Conservation (phyloP, 73 alveolate genomes). For the Paraurostyla sp. region DNA sequence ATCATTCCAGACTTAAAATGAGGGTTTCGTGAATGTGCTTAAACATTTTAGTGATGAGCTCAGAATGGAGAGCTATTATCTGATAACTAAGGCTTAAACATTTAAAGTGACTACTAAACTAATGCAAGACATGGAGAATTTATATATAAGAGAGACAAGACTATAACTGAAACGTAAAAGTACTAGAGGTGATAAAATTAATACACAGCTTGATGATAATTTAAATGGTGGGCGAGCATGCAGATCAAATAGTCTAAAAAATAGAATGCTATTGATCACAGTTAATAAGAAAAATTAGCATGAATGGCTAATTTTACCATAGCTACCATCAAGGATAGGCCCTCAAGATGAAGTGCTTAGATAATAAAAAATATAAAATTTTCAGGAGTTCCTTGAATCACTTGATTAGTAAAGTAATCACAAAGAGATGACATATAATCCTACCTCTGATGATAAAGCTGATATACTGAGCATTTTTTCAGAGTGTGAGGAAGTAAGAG, state of each 20-base stretch:
- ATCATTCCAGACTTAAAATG: background rate
- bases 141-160: slow-evolving; percentile 11
- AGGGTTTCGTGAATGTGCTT: background rate
- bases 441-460: background rate
- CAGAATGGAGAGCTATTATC: background rate
- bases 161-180: background rate
- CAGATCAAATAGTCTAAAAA: slow-evolving; percentile 18
- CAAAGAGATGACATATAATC: background rate
- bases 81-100: background rate
- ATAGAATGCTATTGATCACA: slow-evolving; percentile 30
- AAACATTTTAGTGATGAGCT: slow-evolving; percentile 24
- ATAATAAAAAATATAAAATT: background rate
- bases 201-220: background rate
- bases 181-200: background rate
- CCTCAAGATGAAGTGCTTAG: background rate
- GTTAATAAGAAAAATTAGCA: background rate
- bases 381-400: background rate
- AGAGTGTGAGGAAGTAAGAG: slow-evolving; percentile 41
- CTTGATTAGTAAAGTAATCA: background rate
- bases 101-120: slow-evolving; percentile 30
- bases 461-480: background rate
- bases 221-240: background rate
- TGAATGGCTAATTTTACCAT: slow-evolving; percentile 24
- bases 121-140: slow-evolving; percentile 42
- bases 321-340: slow-evolving; percentile 1